Evolutionary conservation across 2,329 filamentous ascomycete genomes (phyloP), one percentile per base, ranked within the genome.

Genomic region (Epichloe gansuensis): DNA sequence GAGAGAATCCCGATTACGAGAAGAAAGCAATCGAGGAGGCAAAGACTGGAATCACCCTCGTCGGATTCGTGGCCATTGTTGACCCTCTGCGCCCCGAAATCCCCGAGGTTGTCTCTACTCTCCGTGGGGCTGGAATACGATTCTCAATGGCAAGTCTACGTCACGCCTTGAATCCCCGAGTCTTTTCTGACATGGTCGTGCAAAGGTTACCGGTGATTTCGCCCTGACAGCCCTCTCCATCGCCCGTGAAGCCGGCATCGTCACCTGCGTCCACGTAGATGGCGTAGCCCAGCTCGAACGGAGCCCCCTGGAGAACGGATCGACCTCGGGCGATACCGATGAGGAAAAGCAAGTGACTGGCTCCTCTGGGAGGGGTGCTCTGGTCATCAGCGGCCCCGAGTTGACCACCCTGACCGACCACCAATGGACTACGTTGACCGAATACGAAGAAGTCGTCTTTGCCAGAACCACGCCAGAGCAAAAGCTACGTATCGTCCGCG

Each of bases 51-150:
- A 74, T 93, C 35, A 79, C 76, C 0, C 80, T 91, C 56, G 78
- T 85, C 27, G 88, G 88, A 13, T 69, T 94, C 4, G 79, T 89
- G 27, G 86, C 84, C 41, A 81, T 93, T 35, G 86, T 89, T 49
- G 87, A 91, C 58, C 87, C 87, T 1, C 81, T 87, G 51, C 81
- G 87, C 0, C 76, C 81, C 0, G 87, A 90, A 62, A 87, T 87
- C 4, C 80, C 77, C 0, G 76, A 75, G 2, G 80, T 84, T 0
- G 78, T 88, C 42, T 68, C 71, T n/a, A 85, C 77, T 0, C 71
- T 89, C 15, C 77, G 84, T 12, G 73, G 77, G 1, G 86, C 87
- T 4, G 83, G 84, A 1, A 84, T 90, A 51, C 74, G 82, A n/a
- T 81, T 89, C 34, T 84, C 86, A 65, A 90, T 90, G 85, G 85